These are phyloP conservation scores for Rhododendron vialii DNA, from an alignment of 148 eudicot genomes.

Conservation along the genomic window DNA sequence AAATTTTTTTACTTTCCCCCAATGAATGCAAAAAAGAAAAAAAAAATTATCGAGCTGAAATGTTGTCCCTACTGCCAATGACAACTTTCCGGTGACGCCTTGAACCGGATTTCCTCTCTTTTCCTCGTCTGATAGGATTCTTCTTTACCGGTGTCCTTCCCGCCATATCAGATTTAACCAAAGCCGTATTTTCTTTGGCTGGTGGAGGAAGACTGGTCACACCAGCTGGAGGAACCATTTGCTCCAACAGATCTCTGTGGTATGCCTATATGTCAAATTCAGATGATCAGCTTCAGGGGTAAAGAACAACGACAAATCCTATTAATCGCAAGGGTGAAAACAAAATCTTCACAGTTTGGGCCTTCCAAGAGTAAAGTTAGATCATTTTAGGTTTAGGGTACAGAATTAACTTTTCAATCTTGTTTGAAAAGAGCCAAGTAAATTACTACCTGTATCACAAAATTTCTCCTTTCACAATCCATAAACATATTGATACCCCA, in stretches of 20 bases:
- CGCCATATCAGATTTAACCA: conserved; percentile 8
- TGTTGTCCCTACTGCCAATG: conserved; percentile 37
- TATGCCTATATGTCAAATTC: conserved; percentile 49
- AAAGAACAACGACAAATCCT: background rate
- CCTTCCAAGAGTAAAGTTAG: background rate
- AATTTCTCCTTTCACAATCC: conserved; percentile 94
- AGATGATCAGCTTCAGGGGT: conserved; percentile 3
- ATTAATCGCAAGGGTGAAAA: background rate
- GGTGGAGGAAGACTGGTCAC: conserved; percentile 20
- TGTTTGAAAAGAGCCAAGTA: background rate
- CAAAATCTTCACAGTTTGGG: background rate
- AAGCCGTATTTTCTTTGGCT: conserved; percentile 15
- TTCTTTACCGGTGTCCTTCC: conserved; percentile 32
- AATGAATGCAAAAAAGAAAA: background rate
- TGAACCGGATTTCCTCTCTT: conserved; percentile 44
- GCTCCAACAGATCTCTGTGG: conserved; percentile 71
- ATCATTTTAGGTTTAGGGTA: background rate
- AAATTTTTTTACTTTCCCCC: conserved; percentile 9
- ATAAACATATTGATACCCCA: conserved; percentile 85
- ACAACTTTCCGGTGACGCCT: conserved; percentile 61
- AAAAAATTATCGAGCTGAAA: conserved; percentile 19
- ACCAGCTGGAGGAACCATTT: conserved; percentile 41
- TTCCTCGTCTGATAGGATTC: conserved; percentile 43
- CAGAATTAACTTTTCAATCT: background rate
- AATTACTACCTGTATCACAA: conserved; percentile 73